Evolutionary conservation across 1,139 yeast genomes (phyloP).

Genomic region (Yamadazyma triangularis): DNA sequence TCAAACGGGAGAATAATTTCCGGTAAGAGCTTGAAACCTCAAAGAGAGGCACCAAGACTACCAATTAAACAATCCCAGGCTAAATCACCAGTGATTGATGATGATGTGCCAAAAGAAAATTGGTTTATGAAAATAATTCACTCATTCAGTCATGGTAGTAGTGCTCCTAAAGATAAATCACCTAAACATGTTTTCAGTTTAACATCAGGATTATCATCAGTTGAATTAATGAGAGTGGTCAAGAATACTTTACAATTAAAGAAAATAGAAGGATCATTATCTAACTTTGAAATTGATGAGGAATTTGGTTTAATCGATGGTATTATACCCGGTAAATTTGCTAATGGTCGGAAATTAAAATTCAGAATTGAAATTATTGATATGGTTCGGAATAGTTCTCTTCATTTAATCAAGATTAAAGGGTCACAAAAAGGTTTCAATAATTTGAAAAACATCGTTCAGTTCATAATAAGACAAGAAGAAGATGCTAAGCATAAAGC

Average conservation of each 20-base stretch:
- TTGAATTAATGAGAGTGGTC: constrained; percentile 30
- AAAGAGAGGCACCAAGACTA: constrained; percentile 43
- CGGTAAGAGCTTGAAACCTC: constrained; percentile 35
- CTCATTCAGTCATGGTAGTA: constrained; percentile 14
- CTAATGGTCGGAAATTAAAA: constrained; percentile 44
- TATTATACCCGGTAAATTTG: constrained; percentile 43
- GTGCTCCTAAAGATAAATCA: constrained; percentile 2
- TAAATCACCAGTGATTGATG: constrained; percentile 1
- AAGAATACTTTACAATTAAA: constrained; percentile 43
- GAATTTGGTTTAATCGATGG: constrained; percentile 45
- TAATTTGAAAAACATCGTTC: constrained; percentile 48
- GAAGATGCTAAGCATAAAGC: not conserved
- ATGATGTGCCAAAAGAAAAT: constrained; percentile 15
- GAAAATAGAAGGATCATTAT: constrained; percentile 48
- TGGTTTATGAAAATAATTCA: constrained; percentile 41
- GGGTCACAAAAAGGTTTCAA: constrained; percentile 70
- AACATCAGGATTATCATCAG: constrained; percentile 28
- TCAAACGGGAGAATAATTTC: constrained; percentile 19
- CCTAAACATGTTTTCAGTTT: constrained; percentile 27
- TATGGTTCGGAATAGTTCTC: constrained; percentile 39
- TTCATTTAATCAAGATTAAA: constrained; percentile 52
- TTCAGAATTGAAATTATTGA: constrained; percentile 45
- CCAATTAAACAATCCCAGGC: constrained; percentile 17
- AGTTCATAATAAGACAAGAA: constrained; percentile 25
- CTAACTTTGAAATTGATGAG: constrained; percentile 37